phyloP scores from a whole-genome alignment of 2,329 filamentous ascomycete species.

The Blumeria hordei region DNA sequence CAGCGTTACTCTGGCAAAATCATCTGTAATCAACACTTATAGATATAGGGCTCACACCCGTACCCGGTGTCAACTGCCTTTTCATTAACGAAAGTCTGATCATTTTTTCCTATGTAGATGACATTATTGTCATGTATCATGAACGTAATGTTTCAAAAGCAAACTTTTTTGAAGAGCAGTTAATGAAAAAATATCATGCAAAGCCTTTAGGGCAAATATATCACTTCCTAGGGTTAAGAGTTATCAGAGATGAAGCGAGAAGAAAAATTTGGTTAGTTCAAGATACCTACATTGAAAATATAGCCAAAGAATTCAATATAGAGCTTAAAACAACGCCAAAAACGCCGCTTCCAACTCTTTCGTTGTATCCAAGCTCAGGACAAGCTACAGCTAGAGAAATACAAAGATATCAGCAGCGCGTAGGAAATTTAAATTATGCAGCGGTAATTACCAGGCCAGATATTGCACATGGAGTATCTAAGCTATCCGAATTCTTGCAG shows the following conservation, averaged over 20 bases:
- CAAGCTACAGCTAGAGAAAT: neutral
- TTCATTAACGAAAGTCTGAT: too few species aligned
- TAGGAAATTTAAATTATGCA: too few species aligned
- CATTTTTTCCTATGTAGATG: too few species aligned
- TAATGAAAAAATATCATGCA: neutral
- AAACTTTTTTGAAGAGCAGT: neutral
- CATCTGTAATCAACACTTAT: neutral
- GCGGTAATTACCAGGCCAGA: too few species aligned
- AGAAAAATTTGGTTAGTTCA: too few species aligned
- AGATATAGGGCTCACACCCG: too few species aligned
- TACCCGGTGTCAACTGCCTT: too few species aligned
- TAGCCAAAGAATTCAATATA: neutral
- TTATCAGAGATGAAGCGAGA: constrained; percentile 1
- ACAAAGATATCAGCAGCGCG: neutral
- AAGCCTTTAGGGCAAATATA: neutral
- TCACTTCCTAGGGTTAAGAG: neutral
- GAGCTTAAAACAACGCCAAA: neutral
- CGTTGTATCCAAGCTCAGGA: neutral
- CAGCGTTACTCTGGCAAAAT: neutral
- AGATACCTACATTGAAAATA: neutral
- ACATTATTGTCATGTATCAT: too few species aligned
- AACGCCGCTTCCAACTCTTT: neutral
- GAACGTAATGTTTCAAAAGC: neutral
- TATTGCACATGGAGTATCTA: too few species aligned
- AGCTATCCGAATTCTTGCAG: too few species aligned